These are phyloP conservation scores for Claviceps sp. DNA, from an alignment of 2,329 filamentous ascomycete species.

Conservation along the genomic window DNA sequence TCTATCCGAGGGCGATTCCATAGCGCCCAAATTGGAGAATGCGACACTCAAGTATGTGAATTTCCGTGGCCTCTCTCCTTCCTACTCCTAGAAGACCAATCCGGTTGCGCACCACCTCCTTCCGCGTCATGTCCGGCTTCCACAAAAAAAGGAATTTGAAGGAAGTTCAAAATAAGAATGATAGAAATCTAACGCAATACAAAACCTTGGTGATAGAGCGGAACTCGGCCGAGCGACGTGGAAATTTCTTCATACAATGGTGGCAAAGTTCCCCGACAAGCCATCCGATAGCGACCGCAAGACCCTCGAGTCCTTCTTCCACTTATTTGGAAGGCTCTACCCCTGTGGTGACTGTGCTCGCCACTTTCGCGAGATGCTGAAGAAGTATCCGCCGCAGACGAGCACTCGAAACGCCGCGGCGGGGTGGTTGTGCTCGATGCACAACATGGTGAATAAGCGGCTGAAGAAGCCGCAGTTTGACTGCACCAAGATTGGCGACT, in stretches of 20 bases:
- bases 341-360: constrained; percentile 57
- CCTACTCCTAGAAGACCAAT: not conserved
- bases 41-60: constrained; percentile 57
- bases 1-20: constrained; percentile 53
- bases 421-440: constrained; percentile 54
- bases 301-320: constrained; percentile 50
- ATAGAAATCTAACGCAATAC: not conserved
- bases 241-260: constrained; percentile 60
- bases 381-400: constrained; percentile 51
- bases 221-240: constrained; percentile 56
- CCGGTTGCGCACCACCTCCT: not conserved
- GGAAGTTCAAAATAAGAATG: not conserved
- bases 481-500: constrained; percentile 54
- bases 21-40: constrained; percentile 71
- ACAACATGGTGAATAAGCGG: constrained; percentile 54
- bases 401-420: constrained; percentile 49
- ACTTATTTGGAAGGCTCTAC: constrained; percentile 55
- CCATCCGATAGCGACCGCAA: constrained; percentile 48
- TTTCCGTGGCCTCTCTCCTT: not conserved
- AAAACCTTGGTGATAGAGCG: constrained; percentile 25
- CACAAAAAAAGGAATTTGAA: too few species aligned
- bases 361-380: constrained; percentile 51
- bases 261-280: constrained; percentile 54
- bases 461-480: constrained; percentile 50
- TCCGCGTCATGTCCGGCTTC: not conserved